phyloP scores from a whole-genome alignment of 2,329 filamentous ascomycete genomes.

The Cladosporium sphaerospermum region DNA sequence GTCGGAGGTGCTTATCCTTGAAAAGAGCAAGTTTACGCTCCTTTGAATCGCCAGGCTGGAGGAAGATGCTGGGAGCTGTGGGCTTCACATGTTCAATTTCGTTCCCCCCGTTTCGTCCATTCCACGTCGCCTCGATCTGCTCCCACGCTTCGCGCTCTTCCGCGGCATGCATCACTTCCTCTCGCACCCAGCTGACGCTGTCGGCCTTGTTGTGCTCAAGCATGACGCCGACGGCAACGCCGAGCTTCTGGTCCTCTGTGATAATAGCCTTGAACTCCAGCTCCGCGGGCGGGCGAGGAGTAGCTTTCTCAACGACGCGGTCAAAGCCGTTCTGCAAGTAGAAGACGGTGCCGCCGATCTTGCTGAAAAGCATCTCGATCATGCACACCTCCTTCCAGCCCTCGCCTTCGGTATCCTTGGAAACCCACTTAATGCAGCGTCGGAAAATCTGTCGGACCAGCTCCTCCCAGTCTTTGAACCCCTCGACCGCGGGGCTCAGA shows the following conservation, averaged over 20 bases:
- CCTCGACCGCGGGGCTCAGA: constrained; percentile 57
- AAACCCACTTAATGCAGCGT: constrained; percentile 72
- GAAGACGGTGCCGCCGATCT: constrained; percentile 73
- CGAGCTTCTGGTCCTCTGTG: constrained; percentile 61
- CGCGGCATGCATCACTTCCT: constrained; percentile 60
- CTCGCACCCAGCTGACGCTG: constrained; percentile 75
- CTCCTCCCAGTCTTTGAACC: constrained; percentile 86
- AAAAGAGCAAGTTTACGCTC: constrained; percentile 69
- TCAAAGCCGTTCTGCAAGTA: constrained; percentile 90
- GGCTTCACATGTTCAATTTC: constrained; percentile 17
- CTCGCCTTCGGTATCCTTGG: constrained; percentile 37
- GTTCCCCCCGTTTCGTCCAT: constrained; percentile 14
- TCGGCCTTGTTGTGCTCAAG: constrained; percentile 73
- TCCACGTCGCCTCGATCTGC: constrained; percentile 6
- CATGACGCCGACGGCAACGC: constrained; percentile 70
- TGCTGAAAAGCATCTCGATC: constrained; percentile 91
- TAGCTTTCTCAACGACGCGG: constrained; percentile 62
- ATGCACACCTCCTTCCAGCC: constrained; percentile 72
- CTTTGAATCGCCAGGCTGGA: constrained; percentile 57
- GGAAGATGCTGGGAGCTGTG: constrained; percentile 46
- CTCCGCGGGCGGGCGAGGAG: constrained; percentile 67
- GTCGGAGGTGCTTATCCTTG: constrained; percentile 79
- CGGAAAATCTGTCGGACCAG: constrained; percentile 77
- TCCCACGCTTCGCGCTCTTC: constrained; percentile 74
- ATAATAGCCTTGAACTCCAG: constrained; percentile 72